Evolutionary conservation across 2,329 filamentous ascomycete genomes (phyloP), one percentile per base, ranked within the genome.

Genomic region (Alternaria triticina): DNA sequence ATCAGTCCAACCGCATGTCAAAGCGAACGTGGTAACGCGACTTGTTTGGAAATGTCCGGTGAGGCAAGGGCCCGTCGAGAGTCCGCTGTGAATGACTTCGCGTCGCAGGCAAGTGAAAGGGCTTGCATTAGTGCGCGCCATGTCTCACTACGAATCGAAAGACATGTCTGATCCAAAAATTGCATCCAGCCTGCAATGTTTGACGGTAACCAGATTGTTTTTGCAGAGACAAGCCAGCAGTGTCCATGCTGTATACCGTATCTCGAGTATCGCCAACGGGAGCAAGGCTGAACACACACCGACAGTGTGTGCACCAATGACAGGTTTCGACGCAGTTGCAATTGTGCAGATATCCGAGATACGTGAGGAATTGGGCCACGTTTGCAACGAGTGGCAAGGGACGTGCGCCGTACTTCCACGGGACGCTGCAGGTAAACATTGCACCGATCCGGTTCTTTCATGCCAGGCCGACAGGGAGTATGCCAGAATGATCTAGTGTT

Each of bases 351-450:
- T 20, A 52, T 46, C 69, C 68, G 68, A 62, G 58, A 59, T 64
- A 47, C 43, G 56, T 58, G 68, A 61, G 66, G 67, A 67, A 66
- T 62, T 52, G 64, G 59, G 68, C 73, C 76, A 78, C 75, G 77
- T 79, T 79, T 79, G 75, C 70, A 66, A 62, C 47, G 57, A 62
- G 57, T 69, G 67, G 67, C 56, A 69, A 33, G 62, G 74, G 63
- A 70, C 72, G 74, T 77, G 74, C 74, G 68, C 61, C 74, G 74
- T 77, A 59, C 70, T 52, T 28, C 61, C 27, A 55, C 75, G 77
- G 77, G 30, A 67, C 52, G 67, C 64, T 75, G 73, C 76, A 80
- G 65, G 59, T 68, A 70, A 71, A 71, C 65, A 73, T 40, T 59
- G 33, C 70, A 68, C 66, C 64, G 68, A 74, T 74, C 75, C 70